Base-by-base conservation (phyloP, 768 basidiomycete species). In the Auriscalpium orientale region DNA sequence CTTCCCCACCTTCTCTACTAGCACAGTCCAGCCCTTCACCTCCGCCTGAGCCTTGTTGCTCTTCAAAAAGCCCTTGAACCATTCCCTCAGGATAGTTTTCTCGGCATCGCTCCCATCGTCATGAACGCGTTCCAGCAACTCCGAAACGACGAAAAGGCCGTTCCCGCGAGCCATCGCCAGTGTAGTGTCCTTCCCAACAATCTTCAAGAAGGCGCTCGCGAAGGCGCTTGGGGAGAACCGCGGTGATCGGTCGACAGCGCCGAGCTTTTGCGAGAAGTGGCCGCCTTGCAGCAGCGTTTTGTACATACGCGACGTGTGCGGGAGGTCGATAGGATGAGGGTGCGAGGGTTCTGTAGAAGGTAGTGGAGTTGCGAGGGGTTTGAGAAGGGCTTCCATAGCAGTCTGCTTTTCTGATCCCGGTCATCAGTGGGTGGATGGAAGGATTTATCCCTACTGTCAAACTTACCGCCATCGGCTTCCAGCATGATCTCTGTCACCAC, bases 261-360 rank as follows among this genome's bases (percentile, higher is more conserved):
- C 76, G 2, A 82, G 78, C 0, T 78, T 67, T 35, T 83, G 85
- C 58, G 82, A 84, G 70, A 84, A 97, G 66, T 95, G 92, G 0
- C 94, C 94, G 6, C 94, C 94, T 66, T 95, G 91, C 1, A 97
- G 76, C 7, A 97, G 81, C 7, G 83, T 84, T 68, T 97, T 97
- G 78, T 91, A 95, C 49, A 94, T 66, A 43, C 94, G 79, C 3
- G 89, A 86, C 0, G 86, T 81, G 63, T 92, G 91, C 1, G 91
- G 82, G 12, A 93, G 77, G 64, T 95, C 87, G 56, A 95, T 86
- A 15, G 80, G 79, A 69, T 93, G 90, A 0, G 79, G 76, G 11
- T 66, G 67, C 11, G 73, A 56, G 0, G 74, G 55, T 51, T 83
- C 80, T 6, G 74, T 64, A 20, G 81, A 76, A 0, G 85, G 82